These are phyloP conservation scores for Trichophyton schoenleinii DNA, from an alignment of 2,329 filamentous ascomycete genomes.

Conservation along the genomic window DNA sequence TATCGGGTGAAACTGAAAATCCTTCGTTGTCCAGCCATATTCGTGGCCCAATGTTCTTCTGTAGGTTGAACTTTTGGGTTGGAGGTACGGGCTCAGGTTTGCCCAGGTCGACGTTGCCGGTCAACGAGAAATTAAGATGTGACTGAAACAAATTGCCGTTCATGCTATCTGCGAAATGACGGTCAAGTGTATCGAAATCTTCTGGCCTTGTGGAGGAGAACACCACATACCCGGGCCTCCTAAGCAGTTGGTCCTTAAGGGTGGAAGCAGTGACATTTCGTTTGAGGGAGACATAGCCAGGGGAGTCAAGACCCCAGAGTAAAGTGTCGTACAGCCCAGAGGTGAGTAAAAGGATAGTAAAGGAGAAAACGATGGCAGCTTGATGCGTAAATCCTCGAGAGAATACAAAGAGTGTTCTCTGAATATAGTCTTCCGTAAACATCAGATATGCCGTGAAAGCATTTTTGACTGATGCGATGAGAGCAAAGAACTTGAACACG, in stretches of 20 bases:
- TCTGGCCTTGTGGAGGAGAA: slow-evolving; percentile 8
- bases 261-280: slow-evolving; percentile 7
- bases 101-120: slow-evolving; percentile 6
- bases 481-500: slow-evolving; percentile 10
- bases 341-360: slow-evolving; percentile 9
- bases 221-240: slow-evolving; percentile 9
- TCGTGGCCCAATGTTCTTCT: slow-evolving; percentile 5
- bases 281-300: slow-evolving; percentile 7
- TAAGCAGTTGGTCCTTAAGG: slow-evolving; percentile 5
- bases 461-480: slow-evolving; percentile 7
- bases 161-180: slow-evolving; percentile 8
- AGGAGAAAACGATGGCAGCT: slow-evolving; percentile 7
- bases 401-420: slow-evolving; percentile 8
- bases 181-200: slow-evolving; percentile 5
- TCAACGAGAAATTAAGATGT: slow-evolving; percentile 9
- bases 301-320: slow-evolving; percentile 11
- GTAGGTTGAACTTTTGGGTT: slow-evolving; percentile 5
- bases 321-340: slow-evolving; percentile 10
- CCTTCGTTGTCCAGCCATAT: slow-evolving; percentile 12
- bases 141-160: slow-evolving; percentile 8
- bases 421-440: slow-evolving; percentile 12
- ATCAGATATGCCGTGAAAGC: slow-evolving; percentile 12
- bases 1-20: slow-evolving; percentile 11
- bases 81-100: slow-evolving; percentile 7
- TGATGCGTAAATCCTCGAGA: slow-evolving; percentile 10